These are phyloP conservation scores for Wickerhamomyces bovis DNA, from an alignment of 805 yeast species.

Conservation along the genomic window DNA sequence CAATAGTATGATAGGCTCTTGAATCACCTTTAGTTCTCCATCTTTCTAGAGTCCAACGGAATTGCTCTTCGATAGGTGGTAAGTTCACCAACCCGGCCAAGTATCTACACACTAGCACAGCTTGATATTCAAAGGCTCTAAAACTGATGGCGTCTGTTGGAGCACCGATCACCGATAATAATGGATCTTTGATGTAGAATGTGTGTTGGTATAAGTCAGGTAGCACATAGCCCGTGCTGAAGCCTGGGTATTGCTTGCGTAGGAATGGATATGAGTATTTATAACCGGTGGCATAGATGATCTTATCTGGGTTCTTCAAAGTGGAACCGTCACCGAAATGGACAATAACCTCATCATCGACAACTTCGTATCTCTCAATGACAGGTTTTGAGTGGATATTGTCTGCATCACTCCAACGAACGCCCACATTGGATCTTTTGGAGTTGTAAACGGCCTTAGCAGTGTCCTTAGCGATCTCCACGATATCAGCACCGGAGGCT, in stretches of 20 bases:
- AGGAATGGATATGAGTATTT: constrained; percentile 53
- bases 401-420: constrained; percentile 17
- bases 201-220: constrained; percentile 29
- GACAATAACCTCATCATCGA: constrained; percentile 23
- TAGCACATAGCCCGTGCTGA: constrained; percentile 23
- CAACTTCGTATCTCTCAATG: constrained; percentile 28
- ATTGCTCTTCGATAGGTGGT: constrained; percentile 27
- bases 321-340: constrained; percentile 39
- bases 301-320: constrained; percentile 38
- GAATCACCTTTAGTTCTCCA: constrained; percentile 24
- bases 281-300: constrained; percentile 68
- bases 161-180: constrained; percentile 29
- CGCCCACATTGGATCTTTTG: constrained; percentile 27
- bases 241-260: constrained; percentile 17
- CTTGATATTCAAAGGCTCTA: constrained; percentile 37
- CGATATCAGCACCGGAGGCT: constrained; percentile 63
- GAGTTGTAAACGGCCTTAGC: constrained; percentile 9
- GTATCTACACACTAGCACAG: constrained; percentile 29
- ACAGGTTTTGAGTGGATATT: constrained; percentile 31
- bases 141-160: constrained; percentile 35
- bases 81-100: constrained; percentile 25
- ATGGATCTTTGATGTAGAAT: constrained; percentile 27
- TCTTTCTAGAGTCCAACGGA: constrained; percentile 26
- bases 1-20: constrained; percentile 29
- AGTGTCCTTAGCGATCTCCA: constrained; percentile 16